phyloP scores from a whole-genome alignment of 495 filamentous ascomycete species.

The Hypoxylon fragiforme region DNA sequence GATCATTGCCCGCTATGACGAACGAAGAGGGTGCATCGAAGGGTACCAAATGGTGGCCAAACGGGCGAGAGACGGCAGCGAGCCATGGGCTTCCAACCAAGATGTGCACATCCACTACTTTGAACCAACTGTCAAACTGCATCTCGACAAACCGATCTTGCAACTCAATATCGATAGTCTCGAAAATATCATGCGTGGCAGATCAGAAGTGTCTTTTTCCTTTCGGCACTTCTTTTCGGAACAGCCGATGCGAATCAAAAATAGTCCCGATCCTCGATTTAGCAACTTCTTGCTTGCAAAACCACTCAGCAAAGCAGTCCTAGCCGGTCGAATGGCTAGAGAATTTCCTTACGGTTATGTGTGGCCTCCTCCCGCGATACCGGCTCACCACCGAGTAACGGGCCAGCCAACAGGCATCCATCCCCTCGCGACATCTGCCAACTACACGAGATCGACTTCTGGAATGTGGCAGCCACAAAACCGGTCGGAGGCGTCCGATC shows the following conservation, averaged over 20 bases:
- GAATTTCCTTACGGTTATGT: constrained; percentile 53
- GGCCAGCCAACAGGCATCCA: constrained; percentile 40
- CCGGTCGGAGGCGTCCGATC: constrained; percentile 60
- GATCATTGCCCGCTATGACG: constrained; percentile 73
- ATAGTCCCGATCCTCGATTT: constrained; percentile 41
- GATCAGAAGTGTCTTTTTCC: constrained; percentile 11
- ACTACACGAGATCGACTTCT: constrained; percentile 39
- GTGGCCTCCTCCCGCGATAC: constrained; percentile 79
- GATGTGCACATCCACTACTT: constrained; percentile 77
- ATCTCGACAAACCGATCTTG: constrained; percentile 70
- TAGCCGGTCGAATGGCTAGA: constrained; percentile 10
- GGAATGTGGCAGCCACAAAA: constrained; percentile 46
- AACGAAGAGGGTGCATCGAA: constrained; percentile 72
- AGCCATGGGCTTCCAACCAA: constrained; percentile 65
- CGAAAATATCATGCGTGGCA: constrained; percentile 31
- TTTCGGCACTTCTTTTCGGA: constrained; percentile 45
- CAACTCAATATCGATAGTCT: constrained; percentile 53
- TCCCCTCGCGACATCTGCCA: constrained; percentile 27
- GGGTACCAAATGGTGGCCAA: constrained; percentile 76
- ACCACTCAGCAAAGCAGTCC: constrained; percentile 38
- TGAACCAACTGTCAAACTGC: constrained; percentile 66
- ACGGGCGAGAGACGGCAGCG: constrained; percentile 52
- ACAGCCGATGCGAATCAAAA: constrained; percentile 57
- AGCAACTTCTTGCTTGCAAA: constrained; percentile 51
- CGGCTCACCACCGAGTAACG: constrained; percentile 57